These are phyloP conservation scores for Nannizziopsis arthrosporioides DNA, from an alignment of 2,329 filamentous ascomycete species.

Conservation along the genomic window DNA sequence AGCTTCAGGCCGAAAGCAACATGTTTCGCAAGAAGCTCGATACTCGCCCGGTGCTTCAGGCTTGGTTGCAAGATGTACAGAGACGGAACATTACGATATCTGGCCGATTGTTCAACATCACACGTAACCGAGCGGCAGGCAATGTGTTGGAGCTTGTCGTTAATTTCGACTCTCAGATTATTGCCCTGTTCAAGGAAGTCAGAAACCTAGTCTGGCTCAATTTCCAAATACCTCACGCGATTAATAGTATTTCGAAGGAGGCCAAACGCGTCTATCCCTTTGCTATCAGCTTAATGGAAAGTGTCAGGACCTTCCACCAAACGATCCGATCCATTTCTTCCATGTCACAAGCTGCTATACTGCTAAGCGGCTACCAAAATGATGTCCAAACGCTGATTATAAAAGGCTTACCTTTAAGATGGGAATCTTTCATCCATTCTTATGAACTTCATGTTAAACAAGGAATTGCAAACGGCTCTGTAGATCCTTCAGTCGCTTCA, in stretches of 20 bases:
- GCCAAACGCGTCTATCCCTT: conserved; percentile 98
- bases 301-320: conserved; percentile 83
- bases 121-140: conserved; percentile 76
- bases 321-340: conserved; percentile 71
- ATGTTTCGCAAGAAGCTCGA: conserved; percentile 95
- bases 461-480: conserved; percentile 46
- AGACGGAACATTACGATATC: conserved; percentile 82
- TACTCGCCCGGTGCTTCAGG: conserved; percentile 84
- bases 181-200: conserved; percentile 96
- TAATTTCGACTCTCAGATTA: conserved; percentile 95
- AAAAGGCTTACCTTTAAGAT: conserved; percentile 81
- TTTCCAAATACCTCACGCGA: conserved; percentile 83
- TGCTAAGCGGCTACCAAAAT: conserved; percentile 84
- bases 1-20: conserved; percentile 79
- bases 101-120: conserved; percentile 82
- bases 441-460: conserved; percentile 79
- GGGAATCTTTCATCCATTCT: conserved; percentile 96
- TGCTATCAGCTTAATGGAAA: conserved; percentile 96
- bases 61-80: conserved; percentile 85
- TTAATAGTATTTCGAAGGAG: conserved; percentile 93
- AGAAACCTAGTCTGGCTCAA: conserved; percentile 91
- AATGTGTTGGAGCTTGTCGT: conserved; percentile 79
- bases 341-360: conserved; percentile 76
- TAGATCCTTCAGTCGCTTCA: conserved; percentile 45
- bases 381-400: conserved; percentile 72